Evolutionary conservation across 2,329 filamentous ascomycete species (phyloP), one percentile per base, ranked within the genome.

Genomic region (Monosporascus sp.): DNA sequence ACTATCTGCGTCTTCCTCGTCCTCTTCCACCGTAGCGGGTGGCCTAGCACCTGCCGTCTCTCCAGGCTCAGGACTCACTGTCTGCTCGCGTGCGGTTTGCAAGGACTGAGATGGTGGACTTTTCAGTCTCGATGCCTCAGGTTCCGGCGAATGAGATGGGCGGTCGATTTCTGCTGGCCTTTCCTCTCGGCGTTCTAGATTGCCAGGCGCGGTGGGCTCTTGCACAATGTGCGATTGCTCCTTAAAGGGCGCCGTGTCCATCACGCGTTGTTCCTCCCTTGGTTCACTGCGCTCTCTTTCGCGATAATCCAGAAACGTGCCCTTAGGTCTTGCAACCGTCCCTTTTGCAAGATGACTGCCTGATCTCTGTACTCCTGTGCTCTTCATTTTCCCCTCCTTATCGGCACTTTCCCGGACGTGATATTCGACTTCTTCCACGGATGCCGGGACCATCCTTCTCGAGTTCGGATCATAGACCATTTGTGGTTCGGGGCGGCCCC

Each of bases 401-500:
- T 76, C 73, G 0, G 72, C 65, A 17, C 69, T 67, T 51, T 77
- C 69, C 24, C 69, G 64, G 4, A 76, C 62, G 34, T 64, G 69
- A 51, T 77, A 72, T 49, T 80, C 75, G 45, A 56, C 48, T 69
- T 69, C 49, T 67, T 75, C 59, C 14, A 59, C 24, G 16, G 48
- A 54, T 31, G 65, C 66, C 50, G 79, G 76, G 3, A 86, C 74
- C 75, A 86, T 84, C 55, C 84, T 79, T 59, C 84, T 76, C 17
- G 84, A 85, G 60, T 86, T 86, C n/a, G 83, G 76, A 58, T 86
- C 84, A 61, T 85, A 84, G 47, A 87, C 79, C 66, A 88, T 56
- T 34, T 59, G 57, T 46, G 56, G 59, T 20, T 59, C 58, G n/a
- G 49, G 44, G 34, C 57, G 58, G 38, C 50, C 50, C 40, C 55